Evolutionary conservation across 169 alveolate species (phyloP), one percentile per base, ranked within the genome.

Genomic region (Cryptosporidium andersoni): DNA sequence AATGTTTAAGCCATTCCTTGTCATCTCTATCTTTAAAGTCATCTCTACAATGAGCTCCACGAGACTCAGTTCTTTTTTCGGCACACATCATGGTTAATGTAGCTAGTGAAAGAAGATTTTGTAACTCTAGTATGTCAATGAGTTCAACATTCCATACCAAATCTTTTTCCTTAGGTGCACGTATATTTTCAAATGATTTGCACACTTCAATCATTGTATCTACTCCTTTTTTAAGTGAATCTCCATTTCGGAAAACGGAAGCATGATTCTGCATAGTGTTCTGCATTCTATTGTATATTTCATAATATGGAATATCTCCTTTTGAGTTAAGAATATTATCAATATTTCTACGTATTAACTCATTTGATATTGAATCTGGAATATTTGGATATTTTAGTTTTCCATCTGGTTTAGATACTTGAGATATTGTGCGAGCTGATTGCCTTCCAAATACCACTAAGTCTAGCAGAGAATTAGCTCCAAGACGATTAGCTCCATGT

Each of bases 1-100:
- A 92, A 90, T 97, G 99, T 91, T 96, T 96, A 96, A 97, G 95
- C 98, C 97, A 97, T 67, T 95, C 90, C 88, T 89, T 88, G 85
- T 97, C 99, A 88, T 97, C 98, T 81, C 99, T 89, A 49, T 96
- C 96, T 55, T 94, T 96, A 93, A 68, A 97, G 91, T 96, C 99
- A 67, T 97, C 99, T 80, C 99, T 94, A n/a, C 99, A 97, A 85
- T 97, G 99, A 14, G 99, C 99, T 1, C 99, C 99, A 81, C 99
- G 91, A 40, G 98, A 94, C 90, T 97, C 99, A 90, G 94, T 94
- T 82, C 99, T 93, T 39, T 95, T 94, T 65, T 93, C 97, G 9
- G 99, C 99, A 25, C 97, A 92, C 62, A 90, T 82, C 37, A 97
- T 95, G 25, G 98, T 95, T 90, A 96, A 98, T 51, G 95, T 89